Evolutionary conservation across 2,329 filamentous ascomycete species (phyloP).

Genomic region (Samsoniella hepiali): DNA sequence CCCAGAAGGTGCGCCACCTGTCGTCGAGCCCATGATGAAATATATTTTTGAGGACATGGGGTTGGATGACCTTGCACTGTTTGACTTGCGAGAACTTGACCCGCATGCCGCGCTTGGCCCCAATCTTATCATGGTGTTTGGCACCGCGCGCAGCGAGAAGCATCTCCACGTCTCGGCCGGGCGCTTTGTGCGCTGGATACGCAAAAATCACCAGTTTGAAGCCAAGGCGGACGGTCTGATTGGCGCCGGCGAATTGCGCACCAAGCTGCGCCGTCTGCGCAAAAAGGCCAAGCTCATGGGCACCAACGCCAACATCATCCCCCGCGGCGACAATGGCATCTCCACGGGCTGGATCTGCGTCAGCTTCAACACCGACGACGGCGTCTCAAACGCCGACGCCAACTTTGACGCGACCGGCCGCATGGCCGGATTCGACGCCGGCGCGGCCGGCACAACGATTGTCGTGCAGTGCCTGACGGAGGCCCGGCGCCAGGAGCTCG

Average conservation of each 20-base stretch:
- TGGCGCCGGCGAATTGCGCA: constrained; percentile 86
- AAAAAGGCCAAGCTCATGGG: constrained; percentile 79
- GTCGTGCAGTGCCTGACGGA: constrained; percentile 59
- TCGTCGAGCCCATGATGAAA: constrained; percentile 70
- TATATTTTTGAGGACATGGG: constrained; percentile 83
- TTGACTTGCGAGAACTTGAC: constrained; percentile 81
- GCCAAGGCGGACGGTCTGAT: constrained; percentile 85
- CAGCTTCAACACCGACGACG: constrained; percentile 71
- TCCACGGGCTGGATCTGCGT: constrained; percentile 96
- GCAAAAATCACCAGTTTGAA: constrained; percentile 66
- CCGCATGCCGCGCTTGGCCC: constrained; percentile 83
- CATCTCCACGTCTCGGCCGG: constrained; percentile 91
- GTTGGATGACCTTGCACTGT: constrained; percentile 72
- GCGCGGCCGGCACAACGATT: constrained; percentile 48
- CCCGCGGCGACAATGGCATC: constrained; percentile 75
- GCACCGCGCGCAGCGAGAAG: constrained; percentile 85
- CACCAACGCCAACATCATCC: constrained; percentile 62
- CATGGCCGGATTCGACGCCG: constrained; percentile 73
- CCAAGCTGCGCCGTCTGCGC: constrained; percentile 75
- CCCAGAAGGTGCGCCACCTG: constrained; percentile 65
- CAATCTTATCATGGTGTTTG: constrained; percentile 88
- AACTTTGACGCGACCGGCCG: constrained; percentile 48
- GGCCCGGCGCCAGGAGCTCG: constrained; percentile 48
- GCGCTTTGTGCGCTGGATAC: constrained; percentile 81
- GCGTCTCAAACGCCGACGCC: constrained; percentile 44